These are phyloP conservation scores for Phaeoacremonium minimum DNA, from an alignment of 2,329 filamentous ascomycete species.

Conservation along the genomic window DNA sequence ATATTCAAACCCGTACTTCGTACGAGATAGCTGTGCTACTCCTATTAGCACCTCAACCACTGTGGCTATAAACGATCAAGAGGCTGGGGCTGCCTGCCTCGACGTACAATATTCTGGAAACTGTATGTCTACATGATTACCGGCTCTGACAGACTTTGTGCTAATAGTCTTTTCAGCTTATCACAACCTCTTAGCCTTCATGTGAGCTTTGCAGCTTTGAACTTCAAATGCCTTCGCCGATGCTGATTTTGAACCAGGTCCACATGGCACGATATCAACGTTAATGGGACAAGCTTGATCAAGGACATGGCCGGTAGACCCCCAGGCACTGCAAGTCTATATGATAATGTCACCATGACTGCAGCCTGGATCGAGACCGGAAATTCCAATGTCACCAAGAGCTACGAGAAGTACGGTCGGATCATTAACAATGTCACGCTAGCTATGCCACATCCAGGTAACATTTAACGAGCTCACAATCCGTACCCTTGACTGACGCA, in stretches of 20 bases:
- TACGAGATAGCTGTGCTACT: constrained; percentile 53
- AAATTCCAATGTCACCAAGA: constrained; percentile 44
- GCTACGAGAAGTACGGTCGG: constrained; percentile 44
- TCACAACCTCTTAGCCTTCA: constrained; percentile 63
- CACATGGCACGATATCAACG: constrained; percentile 47
- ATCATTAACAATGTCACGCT: constrained; percentile 73
- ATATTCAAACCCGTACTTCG: constrained; percentile 60
- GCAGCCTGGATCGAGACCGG: constrained; percentile 64
- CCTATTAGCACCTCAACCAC: constrained; percentile 40
- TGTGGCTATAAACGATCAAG: constrained; percentile 29
- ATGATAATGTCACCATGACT: constrained; percentile 68
- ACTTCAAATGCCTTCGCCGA: background rate
- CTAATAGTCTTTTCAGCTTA: constrained; percentile 49
- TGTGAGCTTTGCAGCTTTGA: constrained; percentile 22
- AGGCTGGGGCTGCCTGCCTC: constrained; percentile 55
- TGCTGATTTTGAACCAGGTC: constrained; percentile 21
- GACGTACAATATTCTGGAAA: constrained; percentile 67
- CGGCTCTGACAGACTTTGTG: background rate
- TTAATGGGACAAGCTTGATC: constrained; percentile 34
- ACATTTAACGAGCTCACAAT: background rate
- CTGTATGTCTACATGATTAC: constrained; percentile 23
- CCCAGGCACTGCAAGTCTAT: constrained; percentile 56
- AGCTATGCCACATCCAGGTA: constrained; percentile 67
- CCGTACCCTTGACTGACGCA: background rate
- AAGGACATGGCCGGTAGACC: constrained; percentile 46